Percentiles rank a stretch among this genome's conserved stretches.
phyloP scores from a whole-genome alignment of 2,329 filamentous ascomycete genomes.

The Scopulariopsis brevicaulis region DNA sequence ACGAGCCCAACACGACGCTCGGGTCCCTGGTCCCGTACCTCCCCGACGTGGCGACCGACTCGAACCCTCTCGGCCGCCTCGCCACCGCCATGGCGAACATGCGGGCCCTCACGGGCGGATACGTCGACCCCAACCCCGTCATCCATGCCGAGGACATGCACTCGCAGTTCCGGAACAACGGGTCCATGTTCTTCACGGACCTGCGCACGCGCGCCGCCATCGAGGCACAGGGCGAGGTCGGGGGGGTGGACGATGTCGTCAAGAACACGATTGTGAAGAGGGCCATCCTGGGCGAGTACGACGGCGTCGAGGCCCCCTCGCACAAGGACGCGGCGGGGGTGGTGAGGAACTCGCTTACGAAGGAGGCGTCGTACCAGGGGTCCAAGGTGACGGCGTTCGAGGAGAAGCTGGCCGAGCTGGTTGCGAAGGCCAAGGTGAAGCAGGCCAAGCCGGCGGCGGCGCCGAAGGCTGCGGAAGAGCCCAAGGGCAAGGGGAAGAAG shows the following conservation, averaged over 20 bases:
- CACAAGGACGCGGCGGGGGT: constrained; percentile 19
- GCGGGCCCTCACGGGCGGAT: constrained; percentile 22
- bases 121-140: constrained; percentile 16
- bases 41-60: constrained; percentile 19
- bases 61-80: constrained; percentile 14
- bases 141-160: constrained; percentile 19
- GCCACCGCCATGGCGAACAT: constrained; percentile 24
- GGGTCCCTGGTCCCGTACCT: constrained; percentile 15
- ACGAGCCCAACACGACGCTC: constrained; percentile 3
- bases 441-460: neutral
- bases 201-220: constrained; percentile 15
- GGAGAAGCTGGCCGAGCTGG: constrained; percentile 22
- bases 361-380: constrained; percentile 22
- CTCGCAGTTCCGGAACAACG: constrained; percentile 15
- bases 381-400: constrained; percentile 24
- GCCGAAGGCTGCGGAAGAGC: neutral
- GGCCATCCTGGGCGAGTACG: constrained; percentile 23
- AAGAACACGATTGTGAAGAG: constrained; percentile 17
- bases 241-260: constrained; percentile 8
- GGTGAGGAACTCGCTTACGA: constrained; percentile 23
- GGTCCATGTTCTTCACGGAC: constrained; percentile 20
- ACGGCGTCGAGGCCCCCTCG: constrained; percentile 17
- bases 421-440: constrained; percentile 4
- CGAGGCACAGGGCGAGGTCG: constrained; percentile 14
- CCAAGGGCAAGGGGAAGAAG: neutral